Evolutionary conservation across 2,329 filamentous ascomycete genomes (phyloP), one percentile per base, ranked within the genome.

Genomic region (Fusarium nygamai): DNA sequence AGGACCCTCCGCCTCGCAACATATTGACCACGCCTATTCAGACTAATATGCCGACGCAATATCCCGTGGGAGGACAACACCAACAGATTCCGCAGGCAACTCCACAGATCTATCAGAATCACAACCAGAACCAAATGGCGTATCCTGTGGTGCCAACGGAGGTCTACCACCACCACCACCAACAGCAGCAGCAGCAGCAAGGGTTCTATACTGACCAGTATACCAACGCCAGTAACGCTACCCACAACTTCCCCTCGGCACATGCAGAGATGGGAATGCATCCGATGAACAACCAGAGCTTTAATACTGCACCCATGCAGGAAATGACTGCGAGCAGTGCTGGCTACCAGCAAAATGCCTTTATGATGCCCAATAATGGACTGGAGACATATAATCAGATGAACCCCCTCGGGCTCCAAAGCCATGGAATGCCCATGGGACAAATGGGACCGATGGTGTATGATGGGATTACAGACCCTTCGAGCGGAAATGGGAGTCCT

Each of bases 1-100:
- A 91, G 74, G 89, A 91, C 50, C 85, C 66, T 43, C 76, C 76
- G 31, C 74, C 76, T 41, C 84, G 86, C 12, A 78, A 77, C 43
- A 75, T 77, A 38, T 71, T 80, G 8, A 76, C 80, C 19, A 74
- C 76, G n/a, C 75, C 80, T 13, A 71, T 74, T 20, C 76, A 80
- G 57, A 73, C 61, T 22, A 69, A 68, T 46, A 61, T 75, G 34
- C 59, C 67, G 13, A 61, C 70, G 60, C 76, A 73, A 43, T 80
- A 76, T 56, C 72, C 74, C 3, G n/a, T 65, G 4, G 67, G 60
- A 34, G 61, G 61, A 12, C 78, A 76, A 60, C 76, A 67, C 19
- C 74, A 64, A 31, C 75, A 72, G n/a, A 57, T 71, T 24, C 63
- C 73, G 27, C 73, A 74, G 24, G 70, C 65, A 41, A 60, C 58